Percentiles rank a stretch among this genome's conserved stretches.
phyloP scores from a whole-genome alignment of 345 rosid genomes.

The Dimocarpus longan region DNA sequence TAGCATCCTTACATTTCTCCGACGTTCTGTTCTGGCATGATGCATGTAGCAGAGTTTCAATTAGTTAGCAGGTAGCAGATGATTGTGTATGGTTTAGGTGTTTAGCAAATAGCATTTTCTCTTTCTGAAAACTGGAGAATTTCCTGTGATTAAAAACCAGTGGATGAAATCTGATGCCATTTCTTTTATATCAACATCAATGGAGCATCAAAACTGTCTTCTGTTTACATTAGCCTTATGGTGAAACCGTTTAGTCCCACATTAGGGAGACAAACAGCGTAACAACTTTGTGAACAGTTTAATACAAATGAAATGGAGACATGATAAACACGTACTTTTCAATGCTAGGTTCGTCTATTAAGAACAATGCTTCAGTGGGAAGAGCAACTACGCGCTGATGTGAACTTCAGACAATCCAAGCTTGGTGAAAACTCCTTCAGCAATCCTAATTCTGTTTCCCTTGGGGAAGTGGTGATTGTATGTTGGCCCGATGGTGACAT shows the following conservation, averaged over 20 bases:
- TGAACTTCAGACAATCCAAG: conserved; percentile 36
- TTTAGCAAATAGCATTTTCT: not conserved
- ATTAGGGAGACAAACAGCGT: not conserved
- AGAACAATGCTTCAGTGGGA: conserved; percentile 82
- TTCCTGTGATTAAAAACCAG: not conserved
- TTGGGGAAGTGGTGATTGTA: conserved; percentile 65
- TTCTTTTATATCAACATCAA: not conserved
- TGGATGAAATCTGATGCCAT: not conserved
- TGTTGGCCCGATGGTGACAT: conserved; percentile 72
- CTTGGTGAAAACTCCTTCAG: conserved; percentile 11
- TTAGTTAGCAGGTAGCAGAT: not conserved
- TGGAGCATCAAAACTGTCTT: not conserved
- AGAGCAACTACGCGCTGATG: conserved; percentile 57
- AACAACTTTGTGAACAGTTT: not conserved
- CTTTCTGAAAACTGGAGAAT: not conserved
- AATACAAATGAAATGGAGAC: not conserved
- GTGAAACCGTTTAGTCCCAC: not conserved
- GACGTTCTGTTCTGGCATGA: not conserved
- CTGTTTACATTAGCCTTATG: not conserved
- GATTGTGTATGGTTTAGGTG: not conserved
- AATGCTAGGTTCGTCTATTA: conserved; percentile 54
- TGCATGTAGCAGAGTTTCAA: not conserved
- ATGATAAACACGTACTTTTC: not conserved
- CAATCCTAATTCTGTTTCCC: conserved; percentile 27
- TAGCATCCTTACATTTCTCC: not conserved